Evolutionary conservation across 768 basidiomycete genomes (phyloP).

Genomic region (Hygrophorus russula): DNA sequence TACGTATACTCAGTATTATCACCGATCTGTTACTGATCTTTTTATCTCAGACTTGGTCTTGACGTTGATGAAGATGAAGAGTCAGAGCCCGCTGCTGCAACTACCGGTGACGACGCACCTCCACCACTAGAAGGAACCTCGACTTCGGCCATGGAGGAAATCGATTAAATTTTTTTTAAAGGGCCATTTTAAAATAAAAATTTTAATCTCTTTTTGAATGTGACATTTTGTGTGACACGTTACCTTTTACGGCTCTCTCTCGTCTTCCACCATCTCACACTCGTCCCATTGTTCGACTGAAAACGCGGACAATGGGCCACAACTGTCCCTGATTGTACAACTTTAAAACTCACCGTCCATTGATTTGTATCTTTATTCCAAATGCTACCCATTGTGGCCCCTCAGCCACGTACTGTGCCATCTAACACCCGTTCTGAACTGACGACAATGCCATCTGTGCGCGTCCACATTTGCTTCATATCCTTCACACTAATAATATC

Average conservation of each 20-base stretch:
- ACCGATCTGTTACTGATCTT: constrained; percentile 5
- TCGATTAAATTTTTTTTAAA: constrained; percentile 54
- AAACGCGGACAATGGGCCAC: constrained; percentile 3
- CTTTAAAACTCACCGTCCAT: too few species aligned
- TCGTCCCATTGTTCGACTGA: constrained; percentile 10
- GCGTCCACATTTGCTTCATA: not conserved
- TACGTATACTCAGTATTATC: constrained; percentile 22
- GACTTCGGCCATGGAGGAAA: constrained; percentile 94
- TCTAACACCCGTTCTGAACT: not conserved
- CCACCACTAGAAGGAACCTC: constrained; percentile 48
- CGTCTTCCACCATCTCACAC: not conserved
- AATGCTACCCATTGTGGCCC: constrained; percentile 34
- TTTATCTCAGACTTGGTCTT: constrained; percentile 50
- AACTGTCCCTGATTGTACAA: constrained; percentile 15
- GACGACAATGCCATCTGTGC: not conserved
- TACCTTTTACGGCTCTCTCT: constrained; percentile 10
- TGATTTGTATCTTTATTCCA: constrained; percentile 22
- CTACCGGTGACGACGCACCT: constrained; percentile 36
- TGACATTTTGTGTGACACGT: too few species aligned
- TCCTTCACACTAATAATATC: not conserved
- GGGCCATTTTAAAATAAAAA: too few species aligned
- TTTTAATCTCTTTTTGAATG: constrained; percentile 13
- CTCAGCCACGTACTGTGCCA: constrained; percentile 10
- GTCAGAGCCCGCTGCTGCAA: constrained; percentile 26
- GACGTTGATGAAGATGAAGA: constrained; percentile 78